Evolutionary conservation across 176 grass and related monocot species (phyloP), one percentile per base, ranked within the genome.

Genomic region (Juncus inflexus): DNA sequence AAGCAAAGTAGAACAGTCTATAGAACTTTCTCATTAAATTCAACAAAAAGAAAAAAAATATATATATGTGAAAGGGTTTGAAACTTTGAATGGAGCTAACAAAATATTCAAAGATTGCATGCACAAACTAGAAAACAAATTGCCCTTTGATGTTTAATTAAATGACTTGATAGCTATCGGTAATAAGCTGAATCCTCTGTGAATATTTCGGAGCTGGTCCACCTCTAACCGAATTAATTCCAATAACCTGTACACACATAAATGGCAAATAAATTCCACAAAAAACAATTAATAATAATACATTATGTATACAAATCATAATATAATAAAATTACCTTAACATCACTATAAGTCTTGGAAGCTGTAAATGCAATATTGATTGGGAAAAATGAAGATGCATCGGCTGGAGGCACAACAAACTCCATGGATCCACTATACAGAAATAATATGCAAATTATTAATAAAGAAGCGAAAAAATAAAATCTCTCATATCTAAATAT

Each of bases 321-420:
- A 60, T 40, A n/a, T 3, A 42, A 41, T 52, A 28, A 42, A 35
- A 42, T 63, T 3, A 95, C 86, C 90, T 83, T 89, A 43, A 86
- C 76, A 67, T 89, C 90, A 50, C 90, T 95, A 75, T 77, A 95
- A 62, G 82, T 95, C 73, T 62, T 83, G 6, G 86, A 72, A 66
- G 90, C 83, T 6, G 82, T 80, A 85, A 95, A 95, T 63, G 69
- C 75, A 65, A 95, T 61, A 12, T 79, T 80, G 41, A 95, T 89
- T 60, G 90, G 90, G 66, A 83, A 95, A 64, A 95, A 95, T 70
- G 77, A 43, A 68, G 90, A 89, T 49, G 85, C 76, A 19, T 89
- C 85, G 65, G 79, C 82, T 40, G 78, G 79, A 47, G 85, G 85
- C 3, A 95, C 77, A 80, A 95, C 74, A 73, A 89, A 86, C 73